Evolutionary conservation across 176 grass and related monocot genomes (phyloP), one percentile per base, ranked within the genome.

Genomic region (Metroxylon sagu): DNA sequence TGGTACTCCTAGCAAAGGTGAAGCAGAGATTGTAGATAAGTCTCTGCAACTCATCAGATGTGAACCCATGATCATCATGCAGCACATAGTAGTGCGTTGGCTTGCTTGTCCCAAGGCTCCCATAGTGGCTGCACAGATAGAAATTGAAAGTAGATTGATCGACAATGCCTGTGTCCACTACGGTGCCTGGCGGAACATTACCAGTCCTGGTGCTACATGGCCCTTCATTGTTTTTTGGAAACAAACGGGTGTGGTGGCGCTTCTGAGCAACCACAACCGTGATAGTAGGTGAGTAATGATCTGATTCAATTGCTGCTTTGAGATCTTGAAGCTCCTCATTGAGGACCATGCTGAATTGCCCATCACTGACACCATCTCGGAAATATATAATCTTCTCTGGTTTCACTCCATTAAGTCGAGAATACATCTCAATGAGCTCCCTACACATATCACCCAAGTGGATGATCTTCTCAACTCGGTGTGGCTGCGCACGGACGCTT

Each of bases 81-180:
- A 87, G 71, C 52, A 54, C 64, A 53, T 87, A 76, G 71, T 87
- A 87, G 62, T 87, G 84, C 0, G 79, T 76, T 25, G 84, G 84
- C 49, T 72, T 76, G 71, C 84, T 87, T 7, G 84, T 83, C 29
- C 84, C 84, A 0, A 51, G 18, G 5, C 76, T 30, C 52, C 79
- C 84, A 18, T 79, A 61, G 59, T 87, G 84, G 76, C 84, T 83
- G 75, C 84, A 87, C 8, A 87, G 63, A 71, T 75, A 87, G 84
- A 87, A 87, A 76, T 87, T 66, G 21, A 72, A 62, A 2, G 66
- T 61, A 19, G 2, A 29, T 17, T 43, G 51, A 66, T 83, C 84
- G 4, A 87, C 75, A 67, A 87, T 73, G 2, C 17, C 58, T 0
- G 71, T 75, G 79, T 87, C 79, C 17, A 87, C 84, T 17, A 87